A percentile compares a stretch with the other conserved stretches of the same genome.
These are phyloP conservation scores for Yamadazyma membranifaciens DNA, from an alignment of 1,139 yeast genomes.

Conservation along the genomic window DNA sequence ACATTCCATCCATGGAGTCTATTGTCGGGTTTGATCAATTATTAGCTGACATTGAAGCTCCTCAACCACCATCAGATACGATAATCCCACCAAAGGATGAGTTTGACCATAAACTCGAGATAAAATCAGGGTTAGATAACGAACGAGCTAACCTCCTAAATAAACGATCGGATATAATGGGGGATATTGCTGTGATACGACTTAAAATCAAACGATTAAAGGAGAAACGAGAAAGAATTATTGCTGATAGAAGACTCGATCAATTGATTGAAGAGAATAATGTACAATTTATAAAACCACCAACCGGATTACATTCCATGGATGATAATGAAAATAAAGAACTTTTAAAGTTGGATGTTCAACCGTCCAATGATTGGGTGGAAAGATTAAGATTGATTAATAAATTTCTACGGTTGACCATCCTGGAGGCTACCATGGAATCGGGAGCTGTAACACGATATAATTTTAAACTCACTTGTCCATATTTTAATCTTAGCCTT, in stretches of 20 bases:
- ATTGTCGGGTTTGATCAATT: neutral
- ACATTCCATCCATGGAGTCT: neutral
- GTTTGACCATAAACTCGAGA: neutral
- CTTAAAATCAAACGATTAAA: constrained; percentile 18
- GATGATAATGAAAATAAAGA: constrained; percentile 22
- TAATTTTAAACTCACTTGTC: neutral
- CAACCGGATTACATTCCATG: constrained; percentile 4
- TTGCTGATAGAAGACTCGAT: constrained; percentile 18
- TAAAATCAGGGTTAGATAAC: constrained; percentile 1
- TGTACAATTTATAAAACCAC: constrained; percentile 14
- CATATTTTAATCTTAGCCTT: constrained; percentile 3
- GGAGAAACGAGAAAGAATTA: constrained; percentile 16
- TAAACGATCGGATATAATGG: constrained; percentile 18
- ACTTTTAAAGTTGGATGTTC: constrained; percentile 28
- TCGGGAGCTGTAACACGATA: neutral
- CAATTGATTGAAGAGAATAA: constrained; percentile 25
- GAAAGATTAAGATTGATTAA: constrained; percentile 26
- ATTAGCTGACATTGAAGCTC: constrained; percentile 1
- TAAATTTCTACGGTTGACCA: constrained; percentile 17
- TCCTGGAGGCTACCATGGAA: neutral
- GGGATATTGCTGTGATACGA: constrained; percentile 21
- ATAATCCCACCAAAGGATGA: neutral
- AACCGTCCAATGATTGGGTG: constrained; percentile 38
- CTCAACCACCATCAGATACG: neutral
- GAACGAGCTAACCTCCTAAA: constrained; percentile 23